Conservation (phyloP, 257 asterid species). For the Penstemon barbatus region DNA sequence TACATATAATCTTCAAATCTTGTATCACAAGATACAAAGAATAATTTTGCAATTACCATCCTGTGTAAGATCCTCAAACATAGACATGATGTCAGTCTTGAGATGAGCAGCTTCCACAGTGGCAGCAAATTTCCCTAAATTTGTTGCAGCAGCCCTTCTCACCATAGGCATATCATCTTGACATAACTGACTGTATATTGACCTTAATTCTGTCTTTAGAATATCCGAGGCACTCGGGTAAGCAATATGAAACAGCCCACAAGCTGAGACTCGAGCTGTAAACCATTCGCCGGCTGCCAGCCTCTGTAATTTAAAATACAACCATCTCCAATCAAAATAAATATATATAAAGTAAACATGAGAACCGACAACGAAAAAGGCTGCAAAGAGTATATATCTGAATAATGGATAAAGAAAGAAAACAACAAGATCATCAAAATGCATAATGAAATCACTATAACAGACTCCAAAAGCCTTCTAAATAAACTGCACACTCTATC, state of each 20-base stretch:
- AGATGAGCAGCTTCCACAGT: slow-evolving; percentile 31
- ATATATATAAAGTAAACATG: neutral
- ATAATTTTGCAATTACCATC: slow-evolving; percentile 38
- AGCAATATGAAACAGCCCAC: slow-evolving; percentile 56
- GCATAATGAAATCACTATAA: slow-evolving; percentile 7
- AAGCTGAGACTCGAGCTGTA: slow-evolving; percentile 55
- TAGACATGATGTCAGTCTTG: slow-evolving; percentile 33
- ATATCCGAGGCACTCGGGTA: slow-evolving; percentile 48
- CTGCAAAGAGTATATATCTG: neutral
- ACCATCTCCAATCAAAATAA: neutral
- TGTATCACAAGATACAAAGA: neutral
- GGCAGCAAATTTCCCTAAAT: slow-evolving; percentile 33
- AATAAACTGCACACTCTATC: neutral
- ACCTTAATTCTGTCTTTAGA: slow-evolving; percentile 36
- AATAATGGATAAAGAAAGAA: neutral
- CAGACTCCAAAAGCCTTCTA: neutral
- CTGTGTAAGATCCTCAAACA: slow-evolving; percentile 54
- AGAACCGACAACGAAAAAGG: neutral
- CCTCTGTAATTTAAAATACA: slow-evolving; percentile 34
- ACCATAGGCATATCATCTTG: slow-evolving; percentile 42
- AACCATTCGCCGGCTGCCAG: slow-evolving; percentile 58
- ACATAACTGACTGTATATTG: slow-evolving; percentile 29
- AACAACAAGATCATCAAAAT: neutral
- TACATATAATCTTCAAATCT: too few species aligned
- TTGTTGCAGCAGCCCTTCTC: slow-evolving; percentile 34